Evolutionary conservation across 768 basidiomycete genomes (phyloP).

Genomic region (Kondoa malvinella): DNA sequence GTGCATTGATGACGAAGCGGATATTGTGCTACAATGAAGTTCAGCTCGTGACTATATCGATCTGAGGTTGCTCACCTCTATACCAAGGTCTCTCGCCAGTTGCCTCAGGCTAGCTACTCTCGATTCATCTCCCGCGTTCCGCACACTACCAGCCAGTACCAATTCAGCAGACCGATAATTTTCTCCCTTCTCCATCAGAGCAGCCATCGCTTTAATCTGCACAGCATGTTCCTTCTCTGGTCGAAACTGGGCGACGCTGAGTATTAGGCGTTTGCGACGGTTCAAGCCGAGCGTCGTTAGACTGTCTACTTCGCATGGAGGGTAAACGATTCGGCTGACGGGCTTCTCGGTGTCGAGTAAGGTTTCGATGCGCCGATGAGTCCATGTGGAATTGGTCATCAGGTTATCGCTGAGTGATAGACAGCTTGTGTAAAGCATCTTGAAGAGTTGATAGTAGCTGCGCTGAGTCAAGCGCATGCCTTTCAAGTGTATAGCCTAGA

Average conservation of each 20-base stretch:
- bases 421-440: slow-evolving; percentile 60
- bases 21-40: slow-evolving; percentile 42
- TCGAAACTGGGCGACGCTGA: slow-evolving; percentile 84
- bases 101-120: slow-evolving; percentile 48
- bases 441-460: slow-evolving; percentile 79
- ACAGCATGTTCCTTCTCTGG: slow-evolving; percentile 86
- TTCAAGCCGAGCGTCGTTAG: slow-evolving; percentile 44
- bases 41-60: background rate
- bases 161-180: slow-evolving; percentile 39
- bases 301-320: slow-evolving; percentile 72
- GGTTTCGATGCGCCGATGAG: slow-evolving; percentile 59
- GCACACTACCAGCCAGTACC: slow-evolving; percentile 64
- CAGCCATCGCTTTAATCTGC: slow-evolving; percentile 54
- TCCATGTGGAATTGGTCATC: slow-evolving; percentile 96
- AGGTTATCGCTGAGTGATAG: slow-evolving; percentile 46
- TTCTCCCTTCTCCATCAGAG: slow-evolving; percentile 20
- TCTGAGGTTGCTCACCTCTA: slow-evolving; percentile 41
- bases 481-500: slow-evolving; percentile 11
- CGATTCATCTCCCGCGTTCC: slow-evolving; percentile 56
- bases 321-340: slow-evolving; percentile 49
- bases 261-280: slow-evolving; percentile 46
- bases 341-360: slow-evolving; percentile 32
- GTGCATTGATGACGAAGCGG: slow-evolving; percentile 65
- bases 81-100: slow-evolving; percentile 46
- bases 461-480: background rate